Conservation (phyloP, 1,139 yeast genomes). For the Arxiozyma slooffiae region DNA sequence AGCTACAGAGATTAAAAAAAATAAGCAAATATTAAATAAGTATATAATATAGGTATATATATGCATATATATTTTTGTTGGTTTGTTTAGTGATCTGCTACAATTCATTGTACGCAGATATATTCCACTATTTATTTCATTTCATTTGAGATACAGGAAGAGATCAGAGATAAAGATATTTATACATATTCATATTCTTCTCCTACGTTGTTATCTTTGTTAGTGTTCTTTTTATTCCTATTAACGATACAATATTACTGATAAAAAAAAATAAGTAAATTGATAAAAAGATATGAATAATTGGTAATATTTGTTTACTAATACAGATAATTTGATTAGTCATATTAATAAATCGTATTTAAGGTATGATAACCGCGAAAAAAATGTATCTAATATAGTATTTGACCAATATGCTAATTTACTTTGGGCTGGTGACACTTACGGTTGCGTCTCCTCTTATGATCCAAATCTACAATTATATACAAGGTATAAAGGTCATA, state of each 20-base stretch:
- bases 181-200: neutral
- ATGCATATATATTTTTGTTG: neutral
- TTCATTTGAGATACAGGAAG: no score
- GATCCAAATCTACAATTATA: conserved; percentile 32
- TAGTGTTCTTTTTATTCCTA: no score
- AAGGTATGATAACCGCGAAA: conserved; percentile 26
- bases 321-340: conserved; percentile 23
- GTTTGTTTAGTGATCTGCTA: neutral
- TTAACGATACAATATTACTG: no score
- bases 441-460: conserved; percentile 42
- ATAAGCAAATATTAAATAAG: neutral
- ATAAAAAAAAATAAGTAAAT: no score
- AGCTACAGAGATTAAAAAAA: no score
- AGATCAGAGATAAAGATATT: neutral
- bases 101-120: neutral
- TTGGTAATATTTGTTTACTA: conserved; percentile 29
- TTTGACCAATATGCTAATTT: conserved; percentile 69
- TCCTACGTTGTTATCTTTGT: neutral
- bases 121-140: neutral
- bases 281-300: conserved; percentile 26
- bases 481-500: conserved; percentile 42
- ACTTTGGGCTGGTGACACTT: conserved; percentile 74
- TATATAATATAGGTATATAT: no score
- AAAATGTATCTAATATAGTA: conserved; percentile 26
- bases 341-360: conserved; percentile 28